Evolutionary conservation across 345 rosid species (phyloP).

Genomic region (Camelina hispida): DNA sequence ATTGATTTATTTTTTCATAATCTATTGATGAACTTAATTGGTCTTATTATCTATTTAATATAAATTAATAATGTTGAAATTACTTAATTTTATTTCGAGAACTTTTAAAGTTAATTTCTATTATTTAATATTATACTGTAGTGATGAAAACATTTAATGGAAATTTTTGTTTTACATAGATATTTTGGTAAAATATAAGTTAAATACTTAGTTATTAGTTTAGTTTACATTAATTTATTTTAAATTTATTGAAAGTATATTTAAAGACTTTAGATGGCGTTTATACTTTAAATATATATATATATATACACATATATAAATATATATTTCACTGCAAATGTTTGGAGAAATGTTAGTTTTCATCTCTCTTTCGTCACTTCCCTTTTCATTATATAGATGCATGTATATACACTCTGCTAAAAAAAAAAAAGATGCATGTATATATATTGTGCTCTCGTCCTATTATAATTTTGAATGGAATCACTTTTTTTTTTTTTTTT

Average conservation of each 20-base stretch:
- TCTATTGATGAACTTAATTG: not conserved
- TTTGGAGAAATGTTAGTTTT: not conserved
- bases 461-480: not conserved
- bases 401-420: not conserved
- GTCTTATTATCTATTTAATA: not conserved
- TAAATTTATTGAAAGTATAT: not conserved
- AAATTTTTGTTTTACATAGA: not conserved
- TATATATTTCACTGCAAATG: not conserved
- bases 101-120: not conserved
- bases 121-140: not conserved
- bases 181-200: not conserved
- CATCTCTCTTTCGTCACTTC: not conserved
- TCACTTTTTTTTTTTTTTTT: not conserved
- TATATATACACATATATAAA: no score
- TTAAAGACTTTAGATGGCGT: not conserved
- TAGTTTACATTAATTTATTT: not conserved
- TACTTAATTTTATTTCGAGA: not conserved
- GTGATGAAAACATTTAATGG: not conserved
- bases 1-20: not conserved
- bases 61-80: not conserved
- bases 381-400: not conserved
- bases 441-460: not conserved
- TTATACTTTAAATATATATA: no score
- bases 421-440: not conserved
- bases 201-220: not conserved